Conservation (phyloP, 148 eudicot species). For the Spergularia bocconei region DNA sequence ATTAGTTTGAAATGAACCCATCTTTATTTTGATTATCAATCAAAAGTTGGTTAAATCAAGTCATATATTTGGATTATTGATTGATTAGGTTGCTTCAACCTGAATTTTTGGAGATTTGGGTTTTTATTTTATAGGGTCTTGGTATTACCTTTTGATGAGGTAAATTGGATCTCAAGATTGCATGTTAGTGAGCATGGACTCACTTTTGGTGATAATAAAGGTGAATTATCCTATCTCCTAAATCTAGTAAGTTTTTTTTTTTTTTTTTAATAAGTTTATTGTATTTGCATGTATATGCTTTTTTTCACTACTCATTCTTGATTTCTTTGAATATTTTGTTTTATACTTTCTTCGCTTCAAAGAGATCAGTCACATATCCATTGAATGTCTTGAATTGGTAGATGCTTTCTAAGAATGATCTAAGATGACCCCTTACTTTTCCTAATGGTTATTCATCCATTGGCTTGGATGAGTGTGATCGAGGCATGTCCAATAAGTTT, state of each 20-base stretch:
- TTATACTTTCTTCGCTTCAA: too few relatives aligned
- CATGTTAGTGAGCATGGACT: not conserved
- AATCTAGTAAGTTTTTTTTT: not conserved
- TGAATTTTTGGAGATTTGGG: conserved; percentile 2
- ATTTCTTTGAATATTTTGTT: not conserved
- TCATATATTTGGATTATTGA: not conserved
- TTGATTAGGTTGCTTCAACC: not conserved
- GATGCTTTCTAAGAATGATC: too few relatives aligned
- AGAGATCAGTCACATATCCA: too few relatives aligned
- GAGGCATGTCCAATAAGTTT: too few relatives aligned
- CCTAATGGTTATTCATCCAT: too few relatives aligned
- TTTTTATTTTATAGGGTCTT: not conserved
- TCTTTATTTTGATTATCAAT: not conserved
- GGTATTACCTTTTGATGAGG: not conserved
- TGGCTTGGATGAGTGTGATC: too few relatives aligned
- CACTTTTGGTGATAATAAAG: not conserved
- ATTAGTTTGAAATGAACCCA: not conserved
- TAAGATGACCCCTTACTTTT: too few relatives aligned
- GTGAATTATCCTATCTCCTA: not conserved
- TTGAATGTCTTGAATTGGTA: too few relatives aligned
- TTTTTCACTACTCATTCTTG: not conserved
- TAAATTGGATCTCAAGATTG: not conserved
- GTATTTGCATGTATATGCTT: not conserved
- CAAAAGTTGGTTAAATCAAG: not conserved
- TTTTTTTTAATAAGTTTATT: not conserved